A percentile compares a stretch with the other conserved stretches of the same genome.
Conservation (phyloP, 1,284 basidiomycete species). For the Rhodofomes roseus region DNA sequence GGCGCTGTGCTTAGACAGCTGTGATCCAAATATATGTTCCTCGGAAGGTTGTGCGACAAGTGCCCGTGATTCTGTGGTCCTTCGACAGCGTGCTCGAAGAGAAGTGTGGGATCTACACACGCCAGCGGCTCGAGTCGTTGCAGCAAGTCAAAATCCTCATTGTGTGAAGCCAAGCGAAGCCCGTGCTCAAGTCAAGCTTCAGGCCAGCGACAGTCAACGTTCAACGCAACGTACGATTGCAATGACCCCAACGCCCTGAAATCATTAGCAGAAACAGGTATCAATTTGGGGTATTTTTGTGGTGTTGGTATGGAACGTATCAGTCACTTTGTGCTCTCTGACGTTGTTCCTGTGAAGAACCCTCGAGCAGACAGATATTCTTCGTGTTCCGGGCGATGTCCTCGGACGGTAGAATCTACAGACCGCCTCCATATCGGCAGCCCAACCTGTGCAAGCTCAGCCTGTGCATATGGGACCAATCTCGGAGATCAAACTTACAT, state of each 20-base stretch:
- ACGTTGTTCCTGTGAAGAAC: constrained; percentile 6
- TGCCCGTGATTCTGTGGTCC: not conserved
- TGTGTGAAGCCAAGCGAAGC: too few relatives aligned
- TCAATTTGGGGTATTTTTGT: too few relatives aligned
- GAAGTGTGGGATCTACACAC: not conserved
- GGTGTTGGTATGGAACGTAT: not conserved
- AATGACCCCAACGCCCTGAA: too few relatives aligned
- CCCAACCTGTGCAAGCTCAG: constrained; percentile 36
- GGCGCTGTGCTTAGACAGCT: not conserved
- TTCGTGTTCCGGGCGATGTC: constrained; percentile 45
- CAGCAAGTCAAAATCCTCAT: too few relatives aligned
- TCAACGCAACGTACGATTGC: too few relatives aligned
- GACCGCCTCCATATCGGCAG: constrained; percentile 48
- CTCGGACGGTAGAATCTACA: constrained; percentile 44
- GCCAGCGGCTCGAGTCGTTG: too few relatives aligned
- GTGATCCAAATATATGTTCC: not conserved
- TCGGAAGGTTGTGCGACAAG: not conserved
- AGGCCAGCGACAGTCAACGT: too few relatives aligned
- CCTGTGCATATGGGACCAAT: not conserved
- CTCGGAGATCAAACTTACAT: constrained; percentile 32
- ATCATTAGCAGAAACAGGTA: not conserved
- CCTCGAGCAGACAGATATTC: constrained; percentile 35
- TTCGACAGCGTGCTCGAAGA: not conserved
- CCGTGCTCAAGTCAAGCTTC: too few relatives aligned
- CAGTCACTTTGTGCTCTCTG: not conserved